phyloP scores from a whole-genome alignment of 1,284 basidiomycete species.

The Cystobasidium pallidum region DNA sequence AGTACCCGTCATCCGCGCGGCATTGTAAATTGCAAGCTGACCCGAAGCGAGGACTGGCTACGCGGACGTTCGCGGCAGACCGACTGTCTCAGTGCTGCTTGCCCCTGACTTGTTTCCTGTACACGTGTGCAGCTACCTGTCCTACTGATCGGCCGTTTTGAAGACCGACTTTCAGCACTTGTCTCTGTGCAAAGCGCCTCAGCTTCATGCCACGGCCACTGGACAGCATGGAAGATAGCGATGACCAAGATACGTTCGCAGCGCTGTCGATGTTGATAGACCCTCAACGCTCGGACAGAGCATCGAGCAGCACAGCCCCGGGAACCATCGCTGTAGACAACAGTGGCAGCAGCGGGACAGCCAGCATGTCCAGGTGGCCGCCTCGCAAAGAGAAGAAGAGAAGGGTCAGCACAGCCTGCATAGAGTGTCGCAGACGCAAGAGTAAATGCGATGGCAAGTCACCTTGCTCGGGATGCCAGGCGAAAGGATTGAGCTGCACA shows the following conservation, averaged over 20 bases:
- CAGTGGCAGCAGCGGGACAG: not conserved
- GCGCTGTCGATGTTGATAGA: not conserved
- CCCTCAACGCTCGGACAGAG: not conserved
- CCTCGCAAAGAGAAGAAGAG: conserved; percentile 3
- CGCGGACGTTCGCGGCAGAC: no score
- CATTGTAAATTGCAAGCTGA: no score
- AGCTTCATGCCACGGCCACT: not conserved
- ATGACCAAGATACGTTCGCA: not conserved
- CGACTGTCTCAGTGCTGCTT: no score
- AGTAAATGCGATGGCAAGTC: conserved; percentile 32
- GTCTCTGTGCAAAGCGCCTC: not conserved
- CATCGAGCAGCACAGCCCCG: not conserved
- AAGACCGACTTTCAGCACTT: not conserved
- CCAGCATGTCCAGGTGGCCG: not conserved
- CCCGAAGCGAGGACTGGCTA: no score
- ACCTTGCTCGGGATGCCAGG: conserved; percentile 13
- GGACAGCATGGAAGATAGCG: not conserved
- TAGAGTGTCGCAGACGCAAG: conserved; percentile 26
- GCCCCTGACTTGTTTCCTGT: no score
- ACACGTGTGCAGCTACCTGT: no score
- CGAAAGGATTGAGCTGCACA: conserved; percentile 17
- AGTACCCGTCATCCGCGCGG: no score
- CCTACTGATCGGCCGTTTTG: not conserved
- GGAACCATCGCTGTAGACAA: not conserved
- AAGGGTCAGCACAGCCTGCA: conserved; percentile 31